Percentiles rank a stretch among this genome's conserved stretches.
phyloP scores from a whole-genome alignment of 139 green algal species.

The Spirogloea muscicola region DNA sequence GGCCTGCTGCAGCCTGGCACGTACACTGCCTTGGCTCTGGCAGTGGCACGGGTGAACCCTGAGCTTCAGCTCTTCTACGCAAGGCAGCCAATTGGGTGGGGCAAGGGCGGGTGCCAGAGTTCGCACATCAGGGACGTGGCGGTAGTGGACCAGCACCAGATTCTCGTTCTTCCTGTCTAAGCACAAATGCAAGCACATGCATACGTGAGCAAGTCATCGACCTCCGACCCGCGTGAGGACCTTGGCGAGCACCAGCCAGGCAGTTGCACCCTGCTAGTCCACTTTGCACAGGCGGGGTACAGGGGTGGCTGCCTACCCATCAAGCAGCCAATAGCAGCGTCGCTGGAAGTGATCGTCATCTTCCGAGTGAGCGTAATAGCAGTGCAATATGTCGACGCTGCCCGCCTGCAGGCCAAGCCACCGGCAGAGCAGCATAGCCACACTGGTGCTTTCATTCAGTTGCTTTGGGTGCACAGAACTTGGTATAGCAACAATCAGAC shows the following conservation, averaged over 20 bases:
- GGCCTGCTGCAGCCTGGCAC: too few relatives aligned
- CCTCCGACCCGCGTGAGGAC: too few relatives aligned
- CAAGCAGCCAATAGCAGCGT: slow-evolving; percentile 71
- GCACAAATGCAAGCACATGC: too few relatives aligned
- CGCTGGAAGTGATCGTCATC: slow-evolving; percentile 56
- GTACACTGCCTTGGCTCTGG: not conserved
- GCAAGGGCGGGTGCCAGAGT: not conserved
- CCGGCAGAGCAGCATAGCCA: too few relatives aligned
- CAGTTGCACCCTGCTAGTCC: too few relatives aligned
- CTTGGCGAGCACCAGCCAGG: too few relatives aligned
- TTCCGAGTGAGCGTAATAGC: slow-evolving; percentile 71
- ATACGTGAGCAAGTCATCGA: too few relatives aligned
- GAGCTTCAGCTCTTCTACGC: too few relatives aligned
- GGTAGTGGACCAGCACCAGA: slow-evolving; percentile 33
- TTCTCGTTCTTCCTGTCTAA: slow-evolving; percentile 19
- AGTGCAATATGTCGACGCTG: slow-evolving; percentile 66
- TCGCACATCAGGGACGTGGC: slow-evolving; percentile 8
- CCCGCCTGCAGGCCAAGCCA: slow-evolving; percentile 28
- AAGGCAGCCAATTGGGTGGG: not conserved
- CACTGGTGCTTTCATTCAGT: too few relatives aligned
- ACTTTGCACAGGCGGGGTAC: too few relatives aligned
- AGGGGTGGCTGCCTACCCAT: slow-evolving; percentile 42
- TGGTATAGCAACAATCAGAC: too few relatives aligned
- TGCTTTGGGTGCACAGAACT: too few relatives aligned
- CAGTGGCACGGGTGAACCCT: not conserved